These are phyloP conservation scores for Ramalina intermedia DNA, from an alignment of 495 filamentous ascomycete species.

Conservation along the genomic window DNA sequence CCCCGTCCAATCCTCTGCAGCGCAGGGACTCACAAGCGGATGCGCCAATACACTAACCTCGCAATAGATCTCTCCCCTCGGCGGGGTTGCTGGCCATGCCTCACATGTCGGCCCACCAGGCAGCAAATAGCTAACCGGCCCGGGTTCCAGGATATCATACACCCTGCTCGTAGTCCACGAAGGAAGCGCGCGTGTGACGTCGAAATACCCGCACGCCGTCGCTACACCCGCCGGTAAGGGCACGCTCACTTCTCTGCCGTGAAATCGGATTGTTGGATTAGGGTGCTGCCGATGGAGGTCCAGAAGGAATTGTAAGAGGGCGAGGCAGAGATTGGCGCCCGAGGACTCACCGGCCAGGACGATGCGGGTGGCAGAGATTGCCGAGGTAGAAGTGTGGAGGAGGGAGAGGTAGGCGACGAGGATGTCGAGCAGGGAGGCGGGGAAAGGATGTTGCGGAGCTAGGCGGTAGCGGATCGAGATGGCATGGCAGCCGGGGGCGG, in stretches of 20 bases:
- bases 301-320: conserved; percentile 57
- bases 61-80: conserved; percentile 8
- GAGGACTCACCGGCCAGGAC: conserved; percentile 72
- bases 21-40: conserved; percentile 7
- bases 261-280: conserved; percentile 41
- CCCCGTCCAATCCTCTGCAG: conserved; percentile 6
- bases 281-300: conserved; percentile 42
- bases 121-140: conserved; percentile 29
- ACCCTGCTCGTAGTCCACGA: conserved; percentile 35
- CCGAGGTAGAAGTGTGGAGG: conserved; percentile 56
- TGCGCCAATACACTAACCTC: conserved; percentile 4
- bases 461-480: conserved; percentile 74
- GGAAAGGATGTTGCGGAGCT: conserved; percentile 70
- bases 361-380: conserved; percentile 54
- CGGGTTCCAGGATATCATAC: conserved; percentile 47
- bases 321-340: conserved; percentile 50
- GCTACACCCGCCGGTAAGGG: conserved; percentile 57
- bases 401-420: conserved; percentile 66
- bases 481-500: conserved; percentile 29
- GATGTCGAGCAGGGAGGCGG: conserved; percentile 64
- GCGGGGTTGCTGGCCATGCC: conserved; percentile 8
- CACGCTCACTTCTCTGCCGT: conserved; percentile 35
- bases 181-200: conserved; percentile 49
- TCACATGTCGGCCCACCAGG: background rate
- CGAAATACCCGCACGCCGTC: conserved; percentile 55